phyloP scores from a whole-genome alignment of 169 alveolate species.

The Cryptosporidium ubiquitum region DNA sequence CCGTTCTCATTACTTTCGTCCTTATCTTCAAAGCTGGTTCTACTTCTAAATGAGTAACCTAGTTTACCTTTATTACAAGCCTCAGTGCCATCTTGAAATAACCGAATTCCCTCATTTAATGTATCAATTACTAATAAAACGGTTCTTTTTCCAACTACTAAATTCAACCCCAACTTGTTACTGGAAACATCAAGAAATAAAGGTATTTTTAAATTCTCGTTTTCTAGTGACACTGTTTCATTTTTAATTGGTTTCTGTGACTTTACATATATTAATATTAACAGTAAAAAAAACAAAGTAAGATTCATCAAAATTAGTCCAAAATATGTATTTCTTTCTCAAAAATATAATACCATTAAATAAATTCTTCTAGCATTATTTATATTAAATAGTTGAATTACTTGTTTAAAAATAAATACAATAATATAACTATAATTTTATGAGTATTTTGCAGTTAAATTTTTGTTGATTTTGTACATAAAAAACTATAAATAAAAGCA shows the following conservation, averaged over 20 bases:
- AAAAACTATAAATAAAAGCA: background rate
- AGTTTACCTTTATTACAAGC: conserved; percentile 41
- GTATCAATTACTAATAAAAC: conserved; percentile 35
- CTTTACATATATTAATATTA: background rate
- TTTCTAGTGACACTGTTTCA: background rate
- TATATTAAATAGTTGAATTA: background rate
- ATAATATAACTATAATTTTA: too few relatives aligned
- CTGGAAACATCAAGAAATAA: background rate
- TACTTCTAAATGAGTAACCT: background rate
- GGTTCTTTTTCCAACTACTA: conserved; percentile 33
- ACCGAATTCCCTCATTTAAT: conserved; percentile 45
- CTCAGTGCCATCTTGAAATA: conserved; percentile 46
- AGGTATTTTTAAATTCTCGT: background rate
- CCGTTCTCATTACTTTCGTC: background rate
- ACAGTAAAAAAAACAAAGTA: background rate
- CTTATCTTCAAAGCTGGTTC: background rate
- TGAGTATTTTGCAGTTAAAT: too few relatives aligned
- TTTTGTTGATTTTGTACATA: background rate
- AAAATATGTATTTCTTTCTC: background rate
- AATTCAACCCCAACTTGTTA: conserved; percentile 23
- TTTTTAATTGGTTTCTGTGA: background rate
- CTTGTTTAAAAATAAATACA: background rate
- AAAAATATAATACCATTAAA: background rate
- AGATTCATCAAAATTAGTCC: background rate
- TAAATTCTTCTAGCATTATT: background rate